Base-by-base conservation (phyloP, 352 stramenopile genomes). In the Globisporangium parvum region DNA sequence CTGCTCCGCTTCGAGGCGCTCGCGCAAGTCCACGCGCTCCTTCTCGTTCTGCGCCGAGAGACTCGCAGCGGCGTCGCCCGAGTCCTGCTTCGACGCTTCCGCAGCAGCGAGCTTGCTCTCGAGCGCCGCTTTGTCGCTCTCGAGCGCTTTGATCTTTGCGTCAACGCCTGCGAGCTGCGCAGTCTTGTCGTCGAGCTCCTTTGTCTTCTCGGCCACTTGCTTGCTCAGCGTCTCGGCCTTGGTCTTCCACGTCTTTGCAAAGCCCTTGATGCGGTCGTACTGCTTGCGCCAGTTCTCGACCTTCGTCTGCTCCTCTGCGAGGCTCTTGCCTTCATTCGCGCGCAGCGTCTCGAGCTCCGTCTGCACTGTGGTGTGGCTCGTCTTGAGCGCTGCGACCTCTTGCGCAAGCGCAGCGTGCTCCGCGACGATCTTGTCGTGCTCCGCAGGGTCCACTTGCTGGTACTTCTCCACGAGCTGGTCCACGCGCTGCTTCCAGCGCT, bases 391-490 rank as follows among this genome's bases (percentile, higher is more conserved):
- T 6, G 64, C 51, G 1, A 88, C 60, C 28, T 88, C 66, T 51
- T 77, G 75, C 37, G 57, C 67, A 14, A 87, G 49, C 21, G 71
- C 61, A 47, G 80, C 76, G 26, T 77, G 80, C 39, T 92, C 82
- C 10, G 67, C 60, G 31, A 80, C 72, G 11, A 92, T 67, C 60
- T 84, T 82, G 40, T 89, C 82, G 50, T 88, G 67, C 53, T 90
- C 82, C 1, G 60, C 77, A 0, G 82, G 82, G 41, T 92, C 82
- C 41, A 92, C 55, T 53, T 92, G 82, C 51, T 92, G 80, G 47
- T 90, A 90, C 60, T 92, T 92, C 52, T 92, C 82, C 20, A 90
- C 78, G 53, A 92, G 33, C 55, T 90, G 82, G 47, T 90, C 76
- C n/a, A 92, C 79, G 11, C 82, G 80, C 41, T 79, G 64, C 57